These are phyloP conservation scores for Cladosporium sp. DNA, from an alignment of 2,329 filamentous ascomycete species.

Conservation along the genomic window DNA sequence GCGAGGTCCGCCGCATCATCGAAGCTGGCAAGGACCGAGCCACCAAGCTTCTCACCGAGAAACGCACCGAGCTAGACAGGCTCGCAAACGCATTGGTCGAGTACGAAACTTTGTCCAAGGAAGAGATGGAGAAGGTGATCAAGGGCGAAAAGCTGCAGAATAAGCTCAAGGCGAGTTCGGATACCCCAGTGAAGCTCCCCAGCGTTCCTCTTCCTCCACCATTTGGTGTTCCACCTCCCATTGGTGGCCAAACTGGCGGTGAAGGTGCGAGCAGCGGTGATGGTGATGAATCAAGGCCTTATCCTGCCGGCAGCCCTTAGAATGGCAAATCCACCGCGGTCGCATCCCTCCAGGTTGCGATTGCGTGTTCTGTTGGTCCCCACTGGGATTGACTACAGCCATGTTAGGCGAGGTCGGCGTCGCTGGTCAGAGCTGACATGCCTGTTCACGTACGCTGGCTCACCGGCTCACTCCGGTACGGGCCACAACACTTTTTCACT, in stretches of 20 bases:
- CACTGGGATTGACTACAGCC: neutral
- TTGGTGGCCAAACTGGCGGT: neutral
- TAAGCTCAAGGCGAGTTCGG: conserved; percentile 56
- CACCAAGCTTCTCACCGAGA: conserved; percentile 62
- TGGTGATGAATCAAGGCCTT: conserved; percentile 7
- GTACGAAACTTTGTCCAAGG: conserved; percentile 86
- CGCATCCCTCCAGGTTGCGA: neutral
- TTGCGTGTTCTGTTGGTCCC: neutral
- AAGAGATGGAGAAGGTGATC: conserved; percentile 87
- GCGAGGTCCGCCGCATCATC: conserved; percentile 78
- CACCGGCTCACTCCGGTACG: neutral
- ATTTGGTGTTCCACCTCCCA: conserved; percentile 5
- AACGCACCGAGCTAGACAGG: conserved; percentile 78
- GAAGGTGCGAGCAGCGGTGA: conserved; percentile 1
- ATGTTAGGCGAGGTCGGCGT: neutral
- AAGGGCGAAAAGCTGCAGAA: conserved; percentile 74
- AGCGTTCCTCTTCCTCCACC: conserved; percentile 2
- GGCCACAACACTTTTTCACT: neutral
- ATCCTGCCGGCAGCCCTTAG: conserved; percentile 8
- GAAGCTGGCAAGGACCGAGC: conserved; percentile 77
- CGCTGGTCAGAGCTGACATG: neutral
- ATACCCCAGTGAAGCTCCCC: conserved; percentile 64
- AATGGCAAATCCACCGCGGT: neutral
- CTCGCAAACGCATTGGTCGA: conserved; percentile 85
- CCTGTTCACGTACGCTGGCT: too few species aligned